Base-by-base conservation (phyloP, 1,284 basidiomycete species). In the Ganoderma lingzhi region DNA sequence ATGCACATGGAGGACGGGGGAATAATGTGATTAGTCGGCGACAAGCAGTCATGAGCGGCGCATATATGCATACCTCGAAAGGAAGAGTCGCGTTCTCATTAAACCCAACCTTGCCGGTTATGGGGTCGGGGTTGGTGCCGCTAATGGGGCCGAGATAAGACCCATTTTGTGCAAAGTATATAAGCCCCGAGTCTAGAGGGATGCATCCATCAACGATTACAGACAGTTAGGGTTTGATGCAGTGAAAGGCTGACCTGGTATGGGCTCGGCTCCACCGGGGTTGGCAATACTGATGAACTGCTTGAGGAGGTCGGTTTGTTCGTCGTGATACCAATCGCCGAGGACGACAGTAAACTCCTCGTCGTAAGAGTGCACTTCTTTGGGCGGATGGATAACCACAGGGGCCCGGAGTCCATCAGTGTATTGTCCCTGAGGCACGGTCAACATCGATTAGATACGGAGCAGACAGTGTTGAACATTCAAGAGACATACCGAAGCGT, bases 281-380 rank as follows among this genome's bases (percentile, higher is more conserved):
- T 96, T 93, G 17, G 85, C 80, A 62, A 88, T 88, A 79, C 82
- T 93, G 79, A 98, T 83, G 82, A 97, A 99, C 55, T 88, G 80
- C 62, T 89, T 82, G 51, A 93, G 70, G 58, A 96, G 85, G 6
- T 82, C 83, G 0, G 82, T 65, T 74, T 96, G 93, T 79, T 96
- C 85, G 6, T 90, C 78, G 78, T 97, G 94, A 77, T 93, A 96
- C 80, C 81, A 82, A 70, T 82, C 80, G 23, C 76, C 71, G 6
- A 98, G 83, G 62, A 96, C 81, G 72, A 99, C 84, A 15, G 94
- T 97, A 82, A 90, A 97, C 76, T 99, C 97, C 56, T 93, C 95
- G 80, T 99, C 97, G 81, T 98, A 99, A 0, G 84, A 75, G 79
- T 91, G 87, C 0, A 81, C 83, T 77, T 93, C 91, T 73, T 80